Base-by-base conservation (phyloP, 805 yeast genomes). In the Cyberlindnera japonica region DNA sequence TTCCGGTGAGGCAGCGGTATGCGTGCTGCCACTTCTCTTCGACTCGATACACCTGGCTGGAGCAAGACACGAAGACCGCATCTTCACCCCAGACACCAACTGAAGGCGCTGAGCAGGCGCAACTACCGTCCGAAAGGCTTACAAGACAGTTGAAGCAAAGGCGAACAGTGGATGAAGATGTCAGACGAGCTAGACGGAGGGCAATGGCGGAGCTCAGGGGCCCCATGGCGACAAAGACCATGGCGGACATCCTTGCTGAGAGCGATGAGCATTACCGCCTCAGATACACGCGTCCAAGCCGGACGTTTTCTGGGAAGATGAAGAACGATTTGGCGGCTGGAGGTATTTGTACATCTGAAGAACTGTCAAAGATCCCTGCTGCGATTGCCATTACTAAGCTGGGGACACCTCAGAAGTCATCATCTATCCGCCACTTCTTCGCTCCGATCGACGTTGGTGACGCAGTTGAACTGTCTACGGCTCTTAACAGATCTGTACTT, bases 381-480 rank as follows among this genome's bases (percentile, higher is more conserved):
- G 13, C 32, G 5, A 24, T n/a, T n/a, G n/a, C n/a, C n/a, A n/a
- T n/a, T n/a, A n/a, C n/a, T n/a, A n/a, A n/a, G n/a, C n/a, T n/a
- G n/a, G n/a, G n/a, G n/a, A n/a, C n/a, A n/a, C n/a, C n/a, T n/a
- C n/a, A n/a, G n/a, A n/a, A n/a, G n/a, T n/a, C n/a, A n/a, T n/a
- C n/a, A n/a, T n/a, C n/a, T n/a, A n/a, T 39, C 3, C 10, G 18
- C 2, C 49, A 51, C 24, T 35, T 56, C 10, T 54, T 48, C 28
- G 21, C 38, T 4, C 53, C 61, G 0, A 26, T 55, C 4, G 49
- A 52, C 21, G 32, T 78, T 3, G 90, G 91, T 33, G 90, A 83
- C 57, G 62, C 81, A 34, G 88, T 81, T 4, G 73, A 78, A 14
- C 54, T 81, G 14, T 62, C 65, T 12, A 59, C 64, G 1, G 66